These are phyloP conservation scores for Lagenidium giganteum DNA, from an alignment of 352 stramenopile species.

Conservation along the genomic window DNA sequence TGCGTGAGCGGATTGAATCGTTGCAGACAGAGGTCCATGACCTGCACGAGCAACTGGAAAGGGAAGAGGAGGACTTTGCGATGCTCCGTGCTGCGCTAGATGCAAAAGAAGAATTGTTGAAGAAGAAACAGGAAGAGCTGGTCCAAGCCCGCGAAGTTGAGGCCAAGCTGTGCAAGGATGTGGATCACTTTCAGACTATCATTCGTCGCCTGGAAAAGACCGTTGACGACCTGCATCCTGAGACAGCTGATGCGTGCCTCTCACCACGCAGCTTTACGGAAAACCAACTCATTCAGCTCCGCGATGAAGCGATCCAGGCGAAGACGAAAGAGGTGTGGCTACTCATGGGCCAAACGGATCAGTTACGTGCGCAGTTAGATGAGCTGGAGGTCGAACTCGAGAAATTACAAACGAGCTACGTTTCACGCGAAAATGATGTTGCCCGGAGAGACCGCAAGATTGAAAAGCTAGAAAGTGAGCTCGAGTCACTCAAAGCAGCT, in stretches of 20 bases:
- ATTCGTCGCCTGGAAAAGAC: conserved; percentile 36
- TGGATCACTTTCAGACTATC: conserved; percentile 20
- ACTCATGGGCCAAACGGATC: conserved; percentile 47
- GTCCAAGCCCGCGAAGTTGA: conserved; percentile 14
- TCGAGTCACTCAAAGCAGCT: conserved; percentile 40
- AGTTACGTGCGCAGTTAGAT: conserved; percentile 47
- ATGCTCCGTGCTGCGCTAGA: conserved; percentile 41
- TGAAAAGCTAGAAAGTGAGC: conserved; percentile 35
- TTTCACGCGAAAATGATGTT: conserved; percentile 46
- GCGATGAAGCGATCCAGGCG: conserved; percentile 51
- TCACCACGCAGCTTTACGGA: conserved; percentile 57
- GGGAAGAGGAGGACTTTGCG: conserved; percentile 48
- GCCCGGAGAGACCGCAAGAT: conserved; percentile 35
- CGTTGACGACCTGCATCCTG: conserved; percentile 27
- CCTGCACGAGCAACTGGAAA: conserved; percentile 34
- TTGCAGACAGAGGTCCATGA: conserved; percentile 18
- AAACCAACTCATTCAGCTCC: conserved; percentile 51
- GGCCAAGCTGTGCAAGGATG: conserved; percentile 26
- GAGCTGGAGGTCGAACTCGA: conserved; percentile 44
- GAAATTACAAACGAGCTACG: conserved; percentile 36
- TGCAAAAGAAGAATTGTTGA: conserved; percentile 29
- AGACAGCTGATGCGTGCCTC: conserved; percentile 38
- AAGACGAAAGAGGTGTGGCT: conserved; percentile 58
- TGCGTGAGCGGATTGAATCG: conserved; percentile 10
- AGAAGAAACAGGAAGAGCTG: conserved; percentile 25